Base-by-base conservation (phyloP, 2,329 filamentous ascomycete genomes). In the Dactylonectria macrodidyma region DNA sequence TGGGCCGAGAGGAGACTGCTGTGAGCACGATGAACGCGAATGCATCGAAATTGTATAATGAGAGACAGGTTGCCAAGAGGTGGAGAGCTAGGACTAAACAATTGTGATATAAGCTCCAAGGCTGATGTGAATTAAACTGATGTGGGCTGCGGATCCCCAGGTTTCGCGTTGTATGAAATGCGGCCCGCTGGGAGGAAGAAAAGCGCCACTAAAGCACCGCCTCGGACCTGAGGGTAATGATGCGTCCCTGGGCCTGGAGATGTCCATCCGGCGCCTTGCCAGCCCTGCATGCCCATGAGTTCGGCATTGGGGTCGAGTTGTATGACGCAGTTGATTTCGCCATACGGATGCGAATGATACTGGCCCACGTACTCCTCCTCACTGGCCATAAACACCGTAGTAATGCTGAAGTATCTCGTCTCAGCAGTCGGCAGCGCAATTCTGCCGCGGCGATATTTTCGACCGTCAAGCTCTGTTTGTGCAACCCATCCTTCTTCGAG, bases 201-300 rank as follows among this genome's bases (percentile, higher is more conserved):
- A 50, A 89, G 75, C 6, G 86, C 85, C 16, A 89, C 82, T 10
- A 88, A 72, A 1, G 83, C 82, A 1, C 86, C 87, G 4, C 82
- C 82, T 12, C 86, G 78, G 14, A 85, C 86, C 58, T 87, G 79
- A 2, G 87, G 87, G 74, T 87, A 89, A 76, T 89, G 87, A 76
- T 89, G 87, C 33, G 87, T 88, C 0, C 87, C 87, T 0, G 87
- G 83, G 0, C 84, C 86, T 0, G 86, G 85, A 51, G 81, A 82
- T 24, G 87, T 89, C 87, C 87, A 90, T 0, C 87, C 87, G 0
- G 84, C 84, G 0, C 85, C 86, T 72, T 86, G 84, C 87, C 87
- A 89, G 1, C 86, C 86, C 60, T 83, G 81, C 86, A 89, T 85
- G 6, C 87, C 87, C 77, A 82, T 86, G 57, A 89, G 72, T 78